Percentiles rank a stretch among this genome's conserved stretches.
phyloP scores from a whole-genome alignment of 2,329 filamentous ascomycete species.

The Ophiostoma novo-ulmi region DNA sequence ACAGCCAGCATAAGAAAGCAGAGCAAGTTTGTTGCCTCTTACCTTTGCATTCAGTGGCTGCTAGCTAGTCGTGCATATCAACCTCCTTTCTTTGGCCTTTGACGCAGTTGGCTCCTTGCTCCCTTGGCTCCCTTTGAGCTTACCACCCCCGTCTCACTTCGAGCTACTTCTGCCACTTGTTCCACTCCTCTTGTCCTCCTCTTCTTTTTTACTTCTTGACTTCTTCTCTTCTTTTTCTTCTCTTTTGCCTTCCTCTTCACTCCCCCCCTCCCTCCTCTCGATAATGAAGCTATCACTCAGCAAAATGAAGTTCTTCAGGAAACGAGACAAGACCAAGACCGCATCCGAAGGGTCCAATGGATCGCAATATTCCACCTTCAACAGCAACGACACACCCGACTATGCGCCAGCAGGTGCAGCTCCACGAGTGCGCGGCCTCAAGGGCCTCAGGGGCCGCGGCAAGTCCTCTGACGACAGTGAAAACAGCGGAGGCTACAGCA shows the following conservation, averaged over 20 bases:
- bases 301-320: slow-evolving; percentile 36
- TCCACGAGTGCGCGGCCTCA: slow-evolving; percentile 20
- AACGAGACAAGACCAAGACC: slow-evolving; percentile 34
- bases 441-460: slow-evolving; percentile 15
- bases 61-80: neutral
- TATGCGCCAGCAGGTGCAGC: neutral
- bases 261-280: neutral
- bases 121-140: slow-evolving; percentile 3
- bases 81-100: neutral
- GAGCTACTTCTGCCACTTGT: slow-evolving; percentile 1
- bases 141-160: neutral
- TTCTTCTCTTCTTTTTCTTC: neutral
- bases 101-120: neutral
- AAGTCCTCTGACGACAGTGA: neutral
- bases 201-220: neutral
- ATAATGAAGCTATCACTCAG: slow-evolving; percentile 23
- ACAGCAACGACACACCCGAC: slow-evolving; percentile 28
- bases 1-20: neutral
- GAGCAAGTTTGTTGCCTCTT: neutral
- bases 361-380: slow-evolving; percentile 21
- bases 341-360: slow-evolving; percentile 16
- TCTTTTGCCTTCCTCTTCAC: neutral
- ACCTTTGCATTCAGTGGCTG: neutral
- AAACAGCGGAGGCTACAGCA: slow-evolving; percentile 14
- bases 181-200: neutral